Evolutionary conservation across 1,139 yeast species (phyloP).

Genomic region (Taphrina populina): DNA sequence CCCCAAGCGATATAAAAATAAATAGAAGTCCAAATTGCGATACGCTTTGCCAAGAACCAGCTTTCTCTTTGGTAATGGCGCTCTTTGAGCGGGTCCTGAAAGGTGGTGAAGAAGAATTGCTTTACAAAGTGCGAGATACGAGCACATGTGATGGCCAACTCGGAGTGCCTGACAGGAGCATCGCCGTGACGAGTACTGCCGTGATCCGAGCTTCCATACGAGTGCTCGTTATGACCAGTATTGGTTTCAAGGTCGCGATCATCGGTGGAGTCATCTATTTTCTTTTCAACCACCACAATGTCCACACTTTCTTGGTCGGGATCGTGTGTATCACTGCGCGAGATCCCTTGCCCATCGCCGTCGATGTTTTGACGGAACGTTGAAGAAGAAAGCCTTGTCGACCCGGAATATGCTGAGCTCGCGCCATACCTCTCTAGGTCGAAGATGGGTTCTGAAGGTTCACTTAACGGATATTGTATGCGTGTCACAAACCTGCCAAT

Average conservation of each 20-base stretch:
- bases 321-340: constrained; percentile 12
- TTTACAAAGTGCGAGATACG: neutral
- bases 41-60: constrained; percentile 25
- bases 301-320: constrained; percentile 4
- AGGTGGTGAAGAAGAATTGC: constrained; percentile 18
- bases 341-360: neutral
- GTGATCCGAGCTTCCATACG: constrained; percentile 15
- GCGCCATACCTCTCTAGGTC: constrained; percentile 28
- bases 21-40: constrained; percentile 18
- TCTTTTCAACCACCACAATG: constrained; percentile 25
- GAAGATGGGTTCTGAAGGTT: constrained; percentile 25
- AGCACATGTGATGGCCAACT: neutral
- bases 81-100: constrained; percentile 31
- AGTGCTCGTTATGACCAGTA: neutral
- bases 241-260: neutral
- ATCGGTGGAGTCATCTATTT: neutral
- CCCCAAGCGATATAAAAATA: constrained; percentile 27
- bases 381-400: constrained; percentile 14
- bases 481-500: neutral
- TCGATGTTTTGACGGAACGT: constrained; percentile 7
- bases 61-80: constrained; percentile 26
- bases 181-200: constrained; percentile 12
- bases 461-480: constrained; percentile 20
- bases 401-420: constrained; percentile 7
- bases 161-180: neutral